A percentile compares a stretch with the other conserved stretches of the same genome.
These are phyloP conservation scores for Venturia asperata DNA, from an alignment of 2,329 filamentous ascomycete species.

Conservation along the genomic window DNA sequence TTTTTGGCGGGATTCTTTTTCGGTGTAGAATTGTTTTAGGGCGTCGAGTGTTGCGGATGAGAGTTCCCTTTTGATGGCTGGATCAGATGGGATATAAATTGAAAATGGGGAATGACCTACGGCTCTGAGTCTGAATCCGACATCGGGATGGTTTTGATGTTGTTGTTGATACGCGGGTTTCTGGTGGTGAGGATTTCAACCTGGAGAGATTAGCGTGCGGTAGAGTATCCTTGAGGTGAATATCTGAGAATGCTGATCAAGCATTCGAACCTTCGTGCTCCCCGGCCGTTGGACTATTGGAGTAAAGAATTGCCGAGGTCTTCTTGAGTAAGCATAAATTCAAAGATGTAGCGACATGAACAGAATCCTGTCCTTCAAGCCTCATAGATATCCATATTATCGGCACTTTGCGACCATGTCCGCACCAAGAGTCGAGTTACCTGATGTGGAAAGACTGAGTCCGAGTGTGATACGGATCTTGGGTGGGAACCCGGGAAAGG, in stretches of 20 bases:
- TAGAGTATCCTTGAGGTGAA: neutral
- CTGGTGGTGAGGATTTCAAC: neutral
- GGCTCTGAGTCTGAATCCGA: conserved; percentile 7
- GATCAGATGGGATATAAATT: neutral
- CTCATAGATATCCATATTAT: conserved; percentile 24
- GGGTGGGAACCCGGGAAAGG: conserved; percentile 84
- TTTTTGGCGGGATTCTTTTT: conserved; percentile 59
- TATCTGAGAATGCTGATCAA: neutral
- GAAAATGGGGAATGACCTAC: neutral
- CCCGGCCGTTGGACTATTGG: neutral
- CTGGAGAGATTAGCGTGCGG: neutral
- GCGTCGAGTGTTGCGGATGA: conserved; percentile 60
- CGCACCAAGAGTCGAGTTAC: conserved; percentile 51
- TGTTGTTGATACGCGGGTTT: neutral
- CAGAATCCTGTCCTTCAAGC: conserved; percentile 18
- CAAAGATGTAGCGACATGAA: conserved; percentile 9
- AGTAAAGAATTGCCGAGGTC: conserved; percentile 7
- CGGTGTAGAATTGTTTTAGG: conserved; percentile 66
- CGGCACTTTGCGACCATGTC: conserved; percentile 23
- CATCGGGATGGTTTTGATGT: neutral
- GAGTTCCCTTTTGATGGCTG: conserved; percentile 45
- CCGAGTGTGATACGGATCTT: conserved; percentile 74
- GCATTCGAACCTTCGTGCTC: neutral
- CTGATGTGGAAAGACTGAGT: conserved; percentile 70
- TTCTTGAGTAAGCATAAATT: neutral